Conservation (phyloP, 441 rosid genomes). For the Aquilaria agallochum region DNA sequence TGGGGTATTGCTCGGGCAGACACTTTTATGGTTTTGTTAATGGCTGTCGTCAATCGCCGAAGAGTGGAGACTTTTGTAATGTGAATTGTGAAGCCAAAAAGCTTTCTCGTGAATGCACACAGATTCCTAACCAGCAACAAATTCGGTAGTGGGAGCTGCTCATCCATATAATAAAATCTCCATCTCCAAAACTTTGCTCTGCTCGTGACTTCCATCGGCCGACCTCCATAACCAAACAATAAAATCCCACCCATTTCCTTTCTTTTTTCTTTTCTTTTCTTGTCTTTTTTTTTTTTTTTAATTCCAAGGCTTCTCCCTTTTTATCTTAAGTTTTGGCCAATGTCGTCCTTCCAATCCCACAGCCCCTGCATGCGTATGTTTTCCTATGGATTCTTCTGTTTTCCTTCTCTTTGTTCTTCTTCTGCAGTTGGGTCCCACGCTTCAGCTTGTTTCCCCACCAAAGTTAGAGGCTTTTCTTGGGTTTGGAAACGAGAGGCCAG, state of each 20-base stretch:
- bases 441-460: constrained; percentile 7
- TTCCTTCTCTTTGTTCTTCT: constrained; percentile 10
- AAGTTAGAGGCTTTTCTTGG: background rate
- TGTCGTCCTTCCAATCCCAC: constrained; percentile 10
- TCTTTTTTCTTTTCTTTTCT: background rate
- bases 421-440: constrained; percentile 14
- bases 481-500: background rate
- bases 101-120: background rate
- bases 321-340: constrained; percentile 9
- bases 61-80: too few relatives aligned
- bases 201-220: constrained; percentile 1
- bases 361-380: background rate
- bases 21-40: too few relatives aligned
- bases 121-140: too few relatives aligned
- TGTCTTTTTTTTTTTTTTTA: background rate
- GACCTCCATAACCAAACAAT: background rate
- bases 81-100: background rate
- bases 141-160: too few relatives aligned
- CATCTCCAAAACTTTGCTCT: constrained; percentile 9
- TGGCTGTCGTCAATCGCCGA: too few relatives aligned
- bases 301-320: background rate
- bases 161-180: background rate
- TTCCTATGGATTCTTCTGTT: constrained; percentile 13
- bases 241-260: background rate
- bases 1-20: too few relatives aligned